phyloP scores from a whole-genome alignment of 139 green algal species.

The Asterochloris erici region DNA sequence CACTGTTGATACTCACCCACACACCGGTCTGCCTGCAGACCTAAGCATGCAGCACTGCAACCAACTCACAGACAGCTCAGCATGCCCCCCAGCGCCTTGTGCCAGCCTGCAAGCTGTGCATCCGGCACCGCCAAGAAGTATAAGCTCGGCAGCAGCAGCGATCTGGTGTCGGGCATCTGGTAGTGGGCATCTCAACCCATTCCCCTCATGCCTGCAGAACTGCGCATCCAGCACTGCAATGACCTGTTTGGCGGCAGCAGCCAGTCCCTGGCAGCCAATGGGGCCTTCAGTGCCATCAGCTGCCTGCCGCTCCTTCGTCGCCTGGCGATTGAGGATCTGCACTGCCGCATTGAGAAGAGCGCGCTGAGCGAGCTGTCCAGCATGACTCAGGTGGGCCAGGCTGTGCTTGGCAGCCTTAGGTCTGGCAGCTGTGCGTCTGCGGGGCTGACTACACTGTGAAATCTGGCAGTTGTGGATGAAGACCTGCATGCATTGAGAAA shows the following conservation, averaged over 20 bases:
- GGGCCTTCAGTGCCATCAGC: slow-evolving; percentile 25
- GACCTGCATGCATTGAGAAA: too few species aligned
- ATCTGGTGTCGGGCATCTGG: too few species aligned
- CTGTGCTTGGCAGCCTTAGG: neutral
- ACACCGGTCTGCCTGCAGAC: slow-evolving; percentile 11
- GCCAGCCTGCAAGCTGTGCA: too few species aligned
- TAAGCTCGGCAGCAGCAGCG: too few species aligned
- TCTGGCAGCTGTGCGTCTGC: neutral
- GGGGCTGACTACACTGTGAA: too few species aligned
- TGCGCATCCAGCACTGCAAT: slow-evolving; percentile 54
- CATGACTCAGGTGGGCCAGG: slow-evolving; percentile 33
- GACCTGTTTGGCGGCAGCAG: slow-evolving; percentile 35
- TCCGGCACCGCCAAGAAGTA: too few species aligned
- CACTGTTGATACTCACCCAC: too few species aligned
- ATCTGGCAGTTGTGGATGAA: too few species aligned
- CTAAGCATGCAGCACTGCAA: slow-evolving; percentile 26
- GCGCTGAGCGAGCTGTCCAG: slow-evolving; percentile 32
- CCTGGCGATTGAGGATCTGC: slow-evolving; percentile 48
- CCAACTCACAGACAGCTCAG: too few species aligned
- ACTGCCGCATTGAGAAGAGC: slow-evolving; percentile 31
- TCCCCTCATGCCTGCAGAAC: slow-evolving; percentile 17
- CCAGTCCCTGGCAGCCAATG: neutral
- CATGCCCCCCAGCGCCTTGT: too few species aligned
- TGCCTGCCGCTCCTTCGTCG: slow-evolving; percentile 23
- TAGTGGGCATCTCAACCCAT: too few species aligned